phyloP scores from a whole-genome alignment of 768 basidiomycete genomes.

The Boletus subparvulus region DNA sequence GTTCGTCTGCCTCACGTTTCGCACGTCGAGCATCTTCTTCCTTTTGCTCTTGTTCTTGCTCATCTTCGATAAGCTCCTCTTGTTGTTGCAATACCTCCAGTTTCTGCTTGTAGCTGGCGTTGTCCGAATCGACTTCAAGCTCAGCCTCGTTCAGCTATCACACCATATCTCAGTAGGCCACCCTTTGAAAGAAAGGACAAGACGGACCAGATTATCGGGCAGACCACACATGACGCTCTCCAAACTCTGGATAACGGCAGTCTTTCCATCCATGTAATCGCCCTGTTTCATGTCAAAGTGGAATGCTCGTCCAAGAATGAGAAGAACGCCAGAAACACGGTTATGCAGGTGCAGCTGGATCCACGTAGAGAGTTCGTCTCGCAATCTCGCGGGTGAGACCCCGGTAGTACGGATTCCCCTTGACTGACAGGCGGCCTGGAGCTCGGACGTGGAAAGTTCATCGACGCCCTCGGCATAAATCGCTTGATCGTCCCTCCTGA shows the following conservation, averaged over 20 bases:
- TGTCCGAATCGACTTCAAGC: constrained; percentile 90
- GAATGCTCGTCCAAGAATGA: constrained; percentile 94
- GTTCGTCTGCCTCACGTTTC: constrained; percentile 75
- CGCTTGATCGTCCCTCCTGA: constrained; percentile 90
- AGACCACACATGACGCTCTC: constrained; percentile 89
- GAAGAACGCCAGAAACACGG: constrained; percentile 88
- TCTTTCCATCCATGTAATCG: constrained; percentile 80
- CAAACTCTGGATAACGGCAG: constrained; percentile 73
- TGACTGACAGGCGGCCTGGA: constrained; percentile 90
- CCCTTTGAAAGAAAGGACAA: no score
- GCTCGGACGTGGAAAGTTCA: constrained; percentile 84
- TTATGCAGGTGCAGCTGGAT: constrained; percentile 88
- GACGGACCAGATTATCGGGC: constrained; percentile 88
- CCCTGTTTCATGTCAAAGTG: constrained; percentile 80
- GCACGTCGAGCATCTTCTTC: constrained; percentile 89
- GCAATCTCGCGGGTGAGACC: constrained; percentile 81
- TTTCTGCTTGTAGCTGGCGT: constrained; percentile 96
- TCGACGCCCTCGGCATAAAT: constrained; percentile 90
- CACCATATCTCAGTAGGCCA: neutral
- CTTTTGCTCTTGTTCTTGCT: constrained; percentile 96
- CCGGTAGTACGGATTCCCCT: constrained; percentile 90
- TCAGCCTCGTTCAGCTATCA: constrained; percentile 93
- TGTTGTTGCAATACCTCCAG: constrained; percentile 97
- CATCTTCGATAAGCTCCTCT: constrained; percentile 99
- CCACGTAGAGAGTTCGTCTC: constrained; percentile 92